phyloP scores from a whole-genome alignment of 352 stramenopile species.

The Globisporangium alternatum region DNA sequence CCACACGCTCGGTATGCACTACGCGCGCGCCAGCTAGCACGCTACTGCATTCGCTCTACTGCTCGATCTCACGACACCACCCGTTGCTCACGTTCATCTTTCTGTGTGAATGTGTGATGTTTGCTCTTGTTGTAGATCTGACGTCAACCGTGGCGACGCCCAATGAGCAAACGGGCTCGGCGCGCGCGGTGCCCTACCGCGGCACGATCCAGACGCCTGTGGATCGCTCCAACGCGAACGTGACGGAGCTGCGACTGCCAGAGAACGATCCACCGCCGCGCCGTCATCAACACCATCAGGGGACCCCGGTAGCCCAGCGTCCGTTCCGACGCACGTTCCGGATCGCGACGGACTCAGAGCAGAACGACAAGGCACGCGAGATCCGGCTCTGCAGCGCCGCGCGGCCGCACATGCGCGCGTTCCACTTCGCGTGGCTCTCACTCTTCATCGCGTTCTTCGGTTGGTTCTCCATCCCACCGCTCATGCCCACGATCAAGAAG shows the following conservation, averaged over 20 bases:
- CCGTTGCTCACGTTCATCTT: neutral
- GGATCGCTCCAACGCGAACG: neutral
- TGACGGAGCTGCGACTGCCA: neutral
- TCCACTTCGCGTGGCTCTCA: conserved; percentile 90
- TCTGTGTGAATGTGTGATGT: neutral
- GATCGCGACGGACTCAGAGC: conserved; percentile 22
- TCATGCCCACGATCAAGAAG: conserved; percentile 90
- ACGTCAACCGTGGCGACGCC: conserved; percentile 1
- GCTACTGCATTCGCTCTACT: neutral
- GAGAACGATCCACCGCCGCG: neutral
- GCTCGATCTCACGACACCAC: neutral
- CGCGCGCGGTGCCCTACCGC: conserved; percentile 1
- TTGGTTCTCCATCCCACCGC: conserved; percentile 93
- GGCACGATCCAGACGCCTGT: conserved; percentile 11
- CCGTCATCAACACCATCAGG: neutral
- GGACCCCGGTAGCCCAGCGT: neutral
- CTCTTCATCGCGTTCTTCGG: conserved; percentile 96
- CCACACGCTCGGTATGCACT: neutral
- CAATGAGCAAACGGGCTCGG: neutral
- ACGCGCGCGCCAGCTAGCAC: neutral
- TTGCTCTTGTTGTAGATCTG: neutral
- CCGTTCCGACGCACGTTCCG: neutral
- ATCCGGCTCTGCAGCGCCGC: conserved; percentile 60
- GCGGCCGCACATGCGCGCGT: conserved; percentile 91
- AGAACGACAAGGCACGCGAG: conserved; percentile 40